Evolutionary conservation across 108 stramenopile genomes (phyloP).

Genomic region (Nannochloropsis salina): DNA sequence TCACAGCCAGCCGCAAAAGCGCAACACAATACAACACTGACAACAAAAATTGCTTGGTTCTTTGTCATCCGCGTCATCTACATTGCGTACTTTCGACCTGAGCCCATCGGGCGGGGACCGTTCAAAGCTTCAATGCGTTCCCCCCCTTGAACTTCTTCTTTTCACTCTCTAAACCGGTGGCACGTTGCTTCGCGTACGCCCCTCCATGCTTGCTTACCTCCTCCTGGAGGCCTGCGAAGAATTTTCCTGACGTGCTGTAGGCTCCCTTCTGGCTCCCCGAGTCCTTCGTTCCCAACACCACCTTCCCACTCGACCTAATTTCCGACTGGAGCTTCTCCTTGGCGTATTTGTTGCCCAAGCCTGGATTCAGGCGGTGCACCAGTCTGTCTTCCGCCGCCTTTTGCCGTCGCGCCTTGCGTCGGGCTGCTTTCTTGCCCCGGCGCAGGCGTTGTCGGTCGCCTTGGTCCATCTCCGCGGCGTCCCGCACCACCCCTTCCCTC

Average conservation of each 20-base stretch:
- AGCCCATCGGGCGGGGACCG: no score
- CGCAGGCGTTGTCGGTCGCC: constrained; percentile 79
- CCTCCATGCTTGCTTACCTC: constrained; percentile 52
- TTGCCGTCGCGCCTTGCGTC: constrained; percentile 77
- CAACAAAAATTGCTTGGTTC: no score
- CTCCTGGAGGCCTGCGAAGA: constrained; percentile 78
- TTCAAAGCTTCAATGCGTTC: no score
- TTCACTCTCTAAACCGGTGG: no score
- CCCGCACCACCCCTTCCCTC: constrained; percentile 71
- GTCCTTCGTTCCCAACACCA: constrained; percentile 62
- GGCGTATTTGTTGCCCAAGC: constrained; percentile 84
- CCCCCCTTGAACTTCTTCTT: no score
- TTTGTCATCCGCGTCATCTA: no score
- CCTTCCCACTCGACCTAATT: constrained; percentile 72
- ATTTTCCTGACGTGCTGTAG: constrained; percentile 76
- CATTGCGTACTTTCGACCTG: no score
- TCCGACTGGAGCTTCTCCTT: constrained; percentile 78
- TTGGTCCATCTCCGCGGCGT: constrained; percentile 76
- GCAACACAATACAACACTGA: no score
- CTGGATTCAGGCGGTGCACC: constrained; percentile 76
- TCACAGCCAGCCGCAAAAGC: no score
- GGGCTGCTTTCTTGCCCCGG: constrained; percentile 74
- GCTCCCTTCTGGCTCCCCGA: constrained; percentile 56
- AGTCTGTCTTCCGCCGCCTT: constrained; percentile 78
- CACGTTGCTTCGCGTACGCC: neutral